phyloP scores from a whole-genome alignment of 208 protist species.

The Histomonas meleagridis region DNA sequence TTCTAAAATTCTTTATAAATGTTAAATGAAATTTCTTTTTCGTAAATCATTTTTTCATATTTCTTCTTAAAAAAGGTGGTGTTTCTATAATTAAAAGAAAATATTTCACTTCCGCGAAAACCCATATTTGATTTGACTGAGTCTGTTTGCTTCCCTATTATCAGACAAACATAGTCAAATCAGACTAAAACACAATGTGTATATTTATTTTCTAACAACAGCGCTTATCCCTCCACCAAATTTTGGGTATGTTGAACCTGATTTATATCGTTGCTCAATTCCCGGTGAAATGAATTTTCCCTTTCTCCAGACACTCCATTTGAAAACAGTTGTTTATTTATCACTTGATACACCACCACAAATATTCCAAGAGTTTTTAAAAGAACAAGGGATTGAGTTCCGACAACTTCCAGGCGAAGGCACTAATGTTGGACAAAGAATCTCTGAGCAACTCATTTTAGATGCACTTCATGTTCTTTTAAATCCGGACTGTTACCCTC shows the following conservation, averaged over 20 bases:
- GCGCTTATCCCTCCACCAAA: constrained; percentile 19
- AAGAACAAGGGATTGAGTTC: constrained; percentile 71
- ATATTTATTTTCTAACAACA: too few species aligned
- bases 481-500: constrained; percentile 75
- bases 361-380: constrained; percentile 61
- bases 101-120: too few species aligned
- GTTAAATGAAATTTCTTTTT: too few species aligned
- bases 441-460: constrained; percentile 62
- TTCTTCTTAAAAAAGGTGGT: too few species aligned
- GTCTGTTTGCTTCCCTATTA: too few species aligned
- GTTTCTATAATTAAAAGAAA: too few species aligned
- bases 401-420: constrained; percentile 31
- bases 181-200: too few species aligned
- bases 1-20: too few species aligned
- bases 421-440: constrained; percentile 51
- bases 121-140: too few species aligned
- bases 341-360: constrained; percentile 70
- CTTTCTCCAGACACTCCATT: constrained; percentile 77
- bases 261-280: constrained; percentile 79
- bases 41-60: too few species aligned
- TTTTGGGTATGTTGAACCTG: constrained; percentile 76
- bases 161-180: too few species aligned
- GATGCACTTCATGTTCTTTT: constrained; percentile 76
- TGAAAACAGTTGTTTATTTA: constrained; percentile 81
- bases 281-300: constrained; percentile 82